These are phyloP conservation scores for Epichloe baconii DNA, from an alignment of 2,329 filamentous ascomycete genomes.

Conservation along the genomic window DNA sequence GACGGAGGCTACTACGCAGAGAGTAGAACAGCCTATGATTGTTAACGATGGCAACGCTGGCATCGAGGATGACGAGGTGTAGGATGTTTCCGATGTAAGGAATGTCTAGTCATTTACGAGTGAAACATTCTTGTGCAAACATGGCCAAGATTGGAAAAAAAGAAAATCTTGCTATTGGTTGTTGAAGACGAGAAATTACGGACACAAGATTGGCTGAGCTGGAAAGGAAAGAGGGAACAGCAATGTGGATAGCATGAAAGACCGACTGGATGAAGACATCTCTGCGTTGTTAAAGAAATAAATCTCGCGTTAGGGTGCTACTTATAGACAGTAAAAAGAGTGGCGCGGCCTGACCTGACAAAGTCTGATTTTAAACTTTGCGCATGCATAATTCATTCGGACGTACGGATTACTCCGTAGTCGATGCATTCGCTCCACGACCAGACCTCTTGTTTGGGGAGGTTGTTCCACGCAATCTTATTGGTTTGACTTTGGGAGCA, in stretches of 20 bases:
- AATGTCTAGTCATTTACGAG: not conserved
- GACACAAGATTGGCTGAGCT: not conserved
- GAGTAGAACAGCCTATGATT: not conserved
- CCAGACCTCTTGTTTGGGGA: too few species aligned
- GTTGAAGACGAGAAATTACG: not conserved
- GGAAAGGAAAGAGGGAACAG: not conserved
- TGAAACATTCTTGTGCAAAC: not conserved
- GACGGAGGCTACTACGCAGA: slow-evolving; percentile 10
- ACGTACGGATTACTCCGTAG: too few species aligned
- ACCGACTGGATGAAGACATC: too few species aligned
- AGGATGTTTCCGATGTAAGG: not conserved
- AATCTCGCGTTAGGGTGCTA: too few species aligned
- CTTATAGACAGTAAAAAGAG: too few species aligned
- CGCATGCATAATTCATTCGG: too few species aligned
- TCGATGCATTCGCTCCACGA: too few species aligned
- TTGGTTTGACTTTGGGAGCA: too few species aligned
- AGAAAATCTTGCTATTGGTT: not conserved
- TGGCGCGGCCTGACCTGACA: too few species aligned
- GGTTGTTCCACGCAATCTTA: too few species aligned
- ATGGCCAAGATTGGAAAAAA: not conserved
- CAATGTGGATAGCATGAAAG: not conserved
- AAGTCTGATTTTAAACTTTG: too few species aligned
- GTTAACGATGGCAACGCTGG: not conserved
- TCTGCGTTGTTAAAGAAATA: too few species aligned
- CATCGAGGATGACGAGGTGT: slow-evolving; percentile 3